phyloP scores from a whole-genome alignment of 2,329 filamentous ascomycete species.

The Ceratocystis cubensis region DNA sequence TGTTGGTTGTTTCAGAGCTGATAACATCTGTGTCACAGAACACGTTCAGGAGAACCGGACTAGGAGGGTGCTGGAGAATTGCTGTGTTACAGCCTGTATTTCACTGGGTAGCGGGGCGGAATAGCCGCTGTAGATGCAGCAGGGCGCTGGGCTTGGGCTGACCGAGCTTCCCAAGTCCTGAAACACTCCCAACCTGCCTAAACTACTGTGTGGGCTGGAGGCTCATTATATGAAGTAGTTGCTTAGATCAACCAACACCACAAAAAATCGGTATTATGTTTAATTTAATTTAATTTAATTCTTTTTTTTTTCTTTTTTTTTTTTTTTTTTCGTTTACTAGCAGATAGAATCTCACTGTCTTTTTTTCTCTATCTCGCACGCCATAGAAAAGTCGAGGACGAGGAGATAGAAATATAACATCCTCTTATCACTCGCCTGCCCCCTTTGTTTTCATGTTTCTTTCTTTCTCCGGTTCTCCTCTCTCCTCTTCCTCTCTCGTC shows the following conservation, averaged over 20 bases:
- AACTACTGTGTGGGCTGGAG: background rate
- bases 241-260: background rate
- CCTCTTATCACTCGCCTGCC: background rate
- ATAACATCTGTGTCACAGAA: background rate
- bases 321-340: background rate
- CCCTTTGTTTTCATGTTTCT: background rate
- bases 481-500: background rate
- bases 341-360: background rate
- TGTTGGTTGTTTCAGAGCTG: background rate
- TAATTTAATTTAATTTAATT: too few species aligned
- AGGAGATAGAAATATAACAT: background rate
- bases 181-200: too few species aligned
- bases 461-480: background rate
- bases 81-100: too few species aligned
- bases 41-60: background rate
- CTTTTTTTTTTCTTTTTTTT: background rate
- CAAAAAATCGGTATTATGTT: background rate
- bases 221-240: background rate
- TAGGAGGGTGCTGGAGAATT: background rate
- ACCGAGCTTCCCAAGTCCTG: too few species aligned
- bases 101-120: too few species aligned
- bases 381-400: too few species aligned
- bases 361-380: too few species aligned
- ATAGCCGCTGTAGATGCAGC: too few species aligned
- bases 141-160: too few species aligned